Evolutionary conservation across 345 rosid genomes (phyloP).

Genomic region (Moricandia arvensis): DNA sequence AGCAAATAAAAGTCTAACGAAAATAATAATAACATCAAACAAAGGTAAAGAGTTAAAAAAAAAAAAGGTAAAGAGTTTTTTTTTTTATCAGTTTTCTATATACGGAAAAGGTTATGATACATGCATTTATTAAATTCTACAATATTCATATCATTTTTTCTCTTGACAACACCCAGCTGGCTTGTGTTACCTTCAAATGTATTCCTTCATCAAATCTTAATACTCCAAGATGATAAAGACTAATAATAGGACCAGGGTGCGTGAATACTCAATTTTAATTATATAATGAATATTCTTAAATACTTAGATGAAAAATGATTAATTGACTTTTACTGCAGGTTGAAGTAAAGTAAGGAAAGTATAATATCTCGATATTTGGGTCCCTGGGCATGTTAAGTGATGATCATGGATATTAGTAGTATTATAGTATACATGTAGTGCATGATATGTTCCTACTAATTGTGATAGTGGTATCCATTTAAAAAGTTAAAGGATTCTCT

Average conservation of each 20-base stretch:
- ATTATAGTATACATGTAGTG: not conserved
- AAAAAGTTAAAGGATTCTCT: not conserved
- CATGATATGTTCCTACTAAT: constrained; percentile 8
- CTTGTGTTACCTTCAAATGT: not conserved
- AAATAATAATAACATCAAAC: not conserved
- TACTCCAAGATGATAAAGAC: not conserved
- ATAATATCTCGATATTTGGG: constrained; percentile 29
- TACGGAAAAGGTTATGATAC: not conserved
- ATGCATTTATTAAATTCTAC: not conserved
- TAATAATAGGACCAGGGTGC: not conserved
- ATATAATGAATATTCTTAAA: not conserved
- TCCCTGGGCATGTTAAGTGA: constrained; percentile 13
- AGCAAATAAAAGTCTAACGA: not conserved
- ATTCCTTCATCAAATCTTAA: not conserved
- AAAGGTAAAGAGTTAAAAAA: not conserved
- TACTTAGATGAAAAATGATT: constrained; percentile 4
- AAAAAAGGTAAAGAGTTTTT: not conserved
- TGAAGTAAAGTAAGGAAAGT: constrained; percentile 16
- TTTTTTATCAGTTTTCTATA: not conserved
- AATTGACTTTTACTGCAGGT: constrained; percentile 24
- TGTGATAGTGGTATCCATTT: not conserved
- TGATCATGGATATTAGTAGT: constrained; percentile 1
- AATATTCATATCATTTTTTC: not conserved
- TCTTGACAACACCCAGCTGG: not conserved
- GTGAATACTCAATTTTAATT: not conserved